phyloP scores from a whole-genome alignment of 768 basidiomycete genomes.

The Boletus pseudo-olivaceus region DNA sequence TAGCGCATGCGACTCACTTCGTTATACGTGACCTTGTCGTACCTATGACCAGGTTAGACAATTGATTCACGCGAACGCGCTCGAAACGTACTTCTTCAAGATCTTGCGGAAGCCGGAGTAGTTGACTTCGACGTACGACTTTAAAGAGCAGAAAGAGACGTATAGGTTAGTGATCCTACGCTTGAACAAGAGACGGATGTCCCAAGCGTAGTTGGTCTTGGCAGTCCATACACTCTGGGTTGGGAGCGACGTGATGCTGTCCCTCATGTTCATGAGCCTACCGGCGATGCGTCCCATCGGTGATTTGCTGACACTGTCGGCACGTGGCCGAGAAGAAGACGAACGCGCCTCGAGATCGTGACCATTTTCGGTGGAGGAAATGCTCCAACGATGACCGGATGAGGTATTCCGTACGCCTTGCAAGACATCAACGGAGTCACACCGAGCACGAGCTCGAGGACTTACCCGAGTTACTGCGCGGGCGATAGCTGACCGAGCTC shows the following conservation, averaged over 20 bases:
- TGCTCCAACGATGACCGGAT: conserved; percentile 33
- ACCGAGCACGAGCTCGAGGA: background rate
- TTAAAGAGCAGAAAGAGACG: conserved; percentile 69
- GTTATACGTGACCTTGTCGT: conserved; percentile 88
- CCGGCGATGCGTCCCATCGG: conserved; percentile 41
- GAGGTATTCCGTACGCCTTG: conserved; percentile 10
- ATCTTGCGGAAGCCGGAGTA: conserved; percentile 94
- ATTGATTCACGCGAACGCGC: background rate
- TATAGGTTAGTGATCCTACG: conserved; percentile 82
- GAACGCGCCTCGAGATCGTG: conserved; percentile 34
- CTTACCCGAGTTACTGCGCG: conserved; percentile 26
- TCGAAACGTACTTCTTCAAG: conserved; percentile 76
- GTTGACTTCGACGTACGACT: conserved; percentile 88
- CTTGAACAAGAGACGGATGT: conserved; percentile 84
- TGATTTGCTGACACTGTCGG: conserved; percentile 28
- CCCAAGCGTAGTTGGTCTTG: conserved; percentile 74
- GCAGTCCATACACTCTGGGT: conserved; percentile 72
- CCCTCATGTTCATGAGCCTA: conserved; percentile 49
- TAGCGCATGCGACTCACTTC: conserved; percentile 36
- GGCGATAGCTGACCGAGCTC: conserved; percentile 23
- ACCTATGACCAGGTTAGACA: conserved; percentile 43
- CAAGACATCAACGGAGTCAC: background rate
- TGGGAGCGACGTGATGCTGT: conserved; percentile 46
- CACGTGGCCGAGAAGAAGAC: conserved; percentile 21
- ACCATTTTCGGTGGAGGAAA: conserved; percentile 45